Percentiles rank a stretch among this genome's conserved stretches.
Conservation (phyloP, 495 filamentous ascomycete genomes). For the Podospora pseudopauciseta region DNA sequence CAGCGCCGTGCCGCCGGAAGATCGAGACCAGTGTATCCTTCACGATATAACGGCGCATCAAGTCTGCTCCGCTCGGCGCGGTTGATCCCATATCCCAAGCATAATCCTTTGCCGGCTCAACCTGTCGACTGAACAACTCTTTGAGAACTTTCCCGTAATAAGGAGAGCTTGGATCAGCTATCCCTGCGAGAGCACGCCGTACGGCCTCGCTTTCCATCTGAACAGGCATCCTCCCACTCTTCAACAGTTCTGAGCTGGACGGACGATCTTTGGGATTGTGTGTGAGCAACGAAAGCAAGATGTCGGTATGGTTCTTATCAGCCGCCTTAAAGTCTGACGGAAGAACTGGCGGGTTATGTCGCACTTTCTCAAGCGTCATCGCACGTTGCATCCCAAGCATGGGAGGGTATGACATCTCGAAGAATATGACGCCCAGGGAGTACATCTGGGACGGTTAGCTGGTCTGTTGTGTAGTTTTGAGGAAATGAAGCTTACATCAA, state of each 20-base stretch:
- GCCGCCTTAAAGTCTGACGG: slow-evolving; percentile 71
- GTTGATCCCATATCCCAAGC: slow-evolving; percentile 75
- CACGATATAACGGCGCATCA: slow-evolving; percentile 69
- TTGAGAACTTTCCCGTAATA: slow-evolving; percentile 87
- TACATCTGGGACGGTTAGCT: slow-evolving; percentile 65
- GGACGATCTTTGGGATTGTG: slow-evolving; percentile 79
- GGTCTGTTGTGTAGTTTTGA: background rate
- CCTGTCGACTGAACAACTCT: slow-evolving; percentile 68
- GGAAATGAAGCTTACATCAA: slow-evolving; percentile 61
- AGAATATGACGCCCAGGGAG: slow-evolving; percentile 94
- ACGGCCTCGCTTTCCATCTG: slow-evolving; percentile 92
- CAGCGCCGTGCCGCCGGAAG: slow-evolving; percentile 88
- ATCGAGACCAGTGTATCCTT: slow-evolving; percentile 72
- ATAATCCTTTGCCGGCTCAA: slow-evolving; percentile 74
- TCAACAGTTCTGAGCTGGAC: slow-evolving; percentile 77
- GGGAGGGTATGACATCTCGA: slow-evolving; percentile 89
- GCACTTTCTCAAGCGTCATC: slow-evolving; percentile 64
- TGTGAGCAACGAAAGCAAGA: slow-evolving; percentile 75
- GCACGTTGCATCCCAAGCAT: slow-evolving; percentile 87
- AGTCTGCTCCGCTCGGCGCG: slow-evolving; percentile 51
- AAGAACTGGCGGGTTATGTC: slow-evolving; percentile 62
- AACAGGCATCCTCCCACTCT: slow-evolving; percentile 81
- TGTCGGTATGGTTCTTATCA: slow-evolving; percentile 66
- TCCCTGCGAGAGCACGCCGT: slow-evolving; percentile 69
- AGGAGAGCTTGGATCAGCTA: slow-evolving; percentile 78